A percentile compares a stretch with the other conserved stretches of the same genome.
Conservation (phyloP, 306 rosid genomes). For the Betula pendula region DNA sequence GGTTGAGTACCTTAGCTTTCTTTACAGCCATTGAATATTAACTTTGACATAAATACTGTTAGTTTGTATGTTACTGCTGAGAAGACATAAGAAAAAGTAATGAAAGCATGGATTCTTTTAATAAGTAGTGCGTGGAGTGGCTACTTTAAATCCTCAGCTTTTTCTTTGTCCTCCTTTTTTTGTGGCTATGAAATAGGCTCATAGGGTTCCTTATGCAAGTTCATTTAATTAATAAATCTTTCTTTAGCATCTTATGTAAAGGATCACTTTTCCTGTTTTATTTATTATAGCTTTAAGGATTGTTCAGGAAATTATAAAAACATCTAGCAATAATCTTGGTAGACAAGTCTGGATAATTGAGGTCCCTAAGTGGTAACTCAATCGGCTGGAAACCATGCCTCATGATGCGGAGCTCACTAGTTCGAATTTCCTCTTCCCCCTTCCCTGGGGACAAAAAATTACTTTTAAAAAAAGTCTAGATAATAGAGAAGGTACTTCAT, state of each 20-base stretch:
- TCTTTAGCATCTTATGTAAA: not conserved
- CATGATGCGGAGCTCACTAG: no score
- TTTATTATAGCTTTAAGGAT: not conserved
- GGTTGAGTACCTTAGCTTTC: constrained; percentile 45
- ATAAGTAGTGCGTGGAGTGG: constrained; percentile 3
- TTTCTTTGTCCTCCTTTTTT: constrained; percentile 10
- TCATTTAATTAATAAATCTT: not conserved
- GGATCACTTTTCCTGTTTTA: not conserved
- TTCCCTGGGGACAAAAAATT: no score
- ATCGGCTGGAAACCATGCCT: no score
- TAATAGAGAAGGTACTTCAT: not conserved
- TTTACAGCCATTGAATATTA: constrained; percentile 17
- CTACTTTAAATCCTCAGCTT: constrained; percentile 3
- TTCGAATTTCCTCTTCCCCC: no score
- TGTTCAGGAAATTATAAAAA: not conserved
- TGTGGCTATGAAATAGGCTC: constrained; percentile 11
- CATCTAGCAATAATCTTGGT: not conserved
- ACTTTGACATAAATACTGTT: constrained; percentile 1
- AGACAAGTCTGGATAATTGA: not conserved
- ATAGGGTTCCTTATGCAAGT: not conserved
- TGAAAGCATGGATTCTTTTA: constrained; percentile 14
- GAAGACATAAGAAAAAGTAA: constrained; percentile 9
- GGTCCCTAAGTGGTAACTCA: no score
- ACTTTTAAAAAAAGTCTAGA: not conserved
- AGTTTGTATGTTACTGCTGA: not conserved